These are phyloP conservation scores for Abelmoschus esculentus DNA, from an alignment of 345 rosid genomes.

Conservation along the genomic window DNA sequence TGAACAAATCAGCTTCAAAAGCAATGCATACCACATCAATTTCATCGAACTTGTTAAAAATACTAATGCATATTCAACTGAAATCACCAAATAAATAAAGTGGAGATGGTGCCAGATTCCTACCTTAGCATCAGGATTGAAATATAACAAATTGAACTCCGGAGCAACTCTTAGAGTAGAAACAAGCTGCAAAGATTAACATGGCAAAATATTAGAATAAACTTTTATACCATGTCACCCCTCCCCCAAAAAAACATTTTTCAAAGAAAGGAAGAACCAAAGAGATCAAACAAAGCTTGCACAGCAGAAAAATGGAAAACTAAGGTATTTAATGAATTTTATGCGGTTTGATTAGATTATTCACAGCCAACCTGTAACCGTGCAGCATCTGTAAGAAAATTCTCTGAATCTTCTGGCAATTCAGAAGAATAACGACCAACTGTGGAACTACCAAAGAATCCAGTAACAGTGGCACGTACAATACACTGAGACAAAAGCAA, in stretches of 20 bases:
- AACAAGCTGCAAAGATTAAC: slow-evolving; percentile 67
- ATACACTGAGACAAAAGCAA: slow-evolving; percentile 50
- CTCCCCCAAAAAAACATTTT: not conserved
- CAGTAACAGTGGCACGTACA: slow-evolving; percentile 65
- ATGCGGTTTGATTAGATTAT: not conserved
- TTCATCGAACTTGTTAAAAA: slow-evolving; percentile 1
- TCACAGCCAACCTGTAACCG: slow-evolving; percentile 56
- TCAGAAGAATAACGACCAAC: slow-evolving; percentile 31
- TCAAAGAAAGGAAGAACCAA: not conserved
- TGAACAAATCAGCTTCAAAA: not conserved
- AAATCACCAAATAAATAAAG: not conserved
- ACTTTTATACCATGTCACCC: slow-evolving; percentile 1
- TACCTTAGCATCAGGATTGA: slow-evolving; percentile 84
- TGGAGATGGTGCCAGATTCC: slow-evolving; percentile 10
- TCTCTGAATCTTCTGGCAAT: slow-evolving; percentile 34
- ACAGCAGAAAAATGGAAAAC: not conserved
- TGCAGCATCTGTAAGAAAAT: slow-evolving; percentile 62
- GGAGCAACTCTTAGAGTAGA: slow-evolving; percentile 70
- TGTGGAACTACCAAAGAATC: slow-evolving; percentile 33
- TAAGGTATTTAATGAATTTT: not conserved
- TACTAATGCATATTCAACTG: not conserved
- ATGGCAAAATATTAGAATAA: slow-evolving; percentile 18
- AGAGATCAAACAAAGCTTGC: not conserved
- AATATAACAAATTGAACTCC: slow-evolving; percentile 64
- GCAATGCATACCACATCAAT: not conserved